Base-by-base conservation (phyloP, 2,329 filamentous ascomycete genomes). In the Hymenoscyphus occultus region DNA sequence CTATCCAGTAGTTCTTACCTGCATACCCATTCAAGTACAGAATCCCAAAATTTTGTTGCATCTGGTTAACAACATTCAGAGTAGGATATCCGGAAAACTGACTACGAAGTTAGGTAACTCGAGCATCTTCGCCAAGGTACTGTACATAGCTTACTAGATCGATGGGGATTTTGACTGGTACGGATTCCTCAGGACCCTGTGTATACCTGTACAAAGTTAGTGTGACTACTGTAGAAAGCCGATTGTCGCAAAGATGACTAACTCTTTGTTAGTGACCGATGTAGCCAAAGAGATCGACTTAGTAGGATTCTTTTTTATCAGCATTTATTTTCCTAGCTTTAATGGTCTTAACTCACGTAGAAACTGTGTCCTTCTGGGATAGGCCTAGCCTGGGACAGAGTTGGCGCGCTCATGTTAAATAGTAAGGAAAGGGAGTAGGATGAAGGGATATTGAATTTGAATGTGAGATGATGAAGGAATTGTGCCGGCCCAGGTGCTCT, bases 31-130 rank as follows among this genome's bases (percentile, higher is more conserved):
- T n/a, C n/a, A n/a, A n/a, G n/a, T n/a, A n/a, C n/a, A n/a, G n/a
- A n/a, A n/a, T n/a, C n/a, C n/a, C n/a, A n/a, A n/a, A n/a, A n/a
- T n/a, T n/a, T n/a, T n/a, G n/a, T n/a, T n/a, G n/a, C n/a, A n/a
- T n/a, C n/a, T n/a, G n/a, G n/a, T n/a, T n/a, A n/a, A n/a, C n/a
- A n/a, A n/a, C n/a, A 40, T 60, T 45, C 9, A 48, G 35, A 40
- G 59, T 48, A 60, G 28, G 14, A 60, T 39, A 60, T 40, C 28
- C 14, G 14, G 59, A 40, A 60, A 60, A 48, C 59, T 60, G n/a
- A 60, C 39, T n/a, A 40, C n/a, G 9, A 60, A 60, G 59, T 22
- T 60, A 5, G 32, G 59, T 60, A 60, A 60, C 59, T 60, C 39
- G 39, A 60, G 59, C 19, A 32, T 60, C 59, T 31, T 60, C 59